phyloP scores from a whole-genome alignment of 179 eudicot genomes.

The Silene noctiflora region DNA sequence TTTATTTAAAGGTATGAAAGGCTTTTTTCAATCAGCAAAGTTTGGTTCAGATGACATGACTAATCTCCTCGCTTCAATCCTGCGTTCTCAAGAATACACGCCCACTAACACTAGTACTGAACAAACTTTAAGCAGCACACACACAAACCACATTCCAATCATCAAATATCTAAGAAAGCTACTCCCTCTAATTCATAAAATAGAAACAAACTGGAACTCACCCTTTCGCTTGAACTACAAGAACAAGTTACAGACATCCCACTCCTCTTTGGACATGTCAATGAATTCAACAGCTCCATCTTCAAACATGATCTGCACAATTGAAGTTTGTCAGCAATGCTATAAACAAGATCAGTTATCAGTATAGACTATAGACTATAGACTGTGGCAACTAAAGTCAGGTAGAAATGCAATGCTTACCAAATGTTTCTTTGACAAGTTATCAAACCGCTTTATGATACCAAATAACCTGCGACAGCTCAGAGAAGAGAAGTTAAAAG shows the following conservation, averaged over 20 bases:
- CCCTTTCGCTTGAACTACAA: slow-evolving; percentile 29
- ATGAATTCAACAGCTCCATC: slow-evolving; percentile 57
- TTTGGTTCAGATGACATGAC: background rate
- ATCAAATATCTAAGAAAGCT: background rate
- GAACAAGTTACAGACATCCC: slow-evolving; percentile 66
- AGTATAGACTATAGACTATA: background rate
- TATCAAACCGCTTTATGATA: slow-evolving; percentile 64
- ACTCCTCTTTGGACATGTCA: slow-evolving; percentile 83
- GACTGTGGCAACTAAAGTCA: background rate
- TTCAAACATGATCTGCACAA: slow-evolving; percentile 76
- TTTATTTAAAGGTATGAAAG: too few species aligned
- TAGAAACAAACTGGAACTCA: slow-evolving; percentile 22
- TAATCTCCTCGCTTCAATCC: background rate
- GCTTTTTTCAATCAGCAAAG: background rate
- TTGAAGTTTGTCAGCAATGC: slow-evolving; percentile 15
- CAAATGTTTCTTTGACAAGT: slow-evolving; percentile 58
- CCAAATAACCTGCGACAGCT: slow-evolving; percentile 58
- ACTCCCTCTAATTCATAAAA: background rate
- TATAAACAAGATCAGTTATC: slow-evolving; percentile 2
- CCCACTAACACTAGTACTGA: background rate
- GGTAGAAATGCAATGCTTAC: slow-evolving; percentile 38
- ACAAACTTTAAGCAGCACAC: background rate
- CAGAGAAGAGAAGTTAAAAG: slow-evolving; percentile 2
- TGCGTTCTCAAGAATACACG: background rate
- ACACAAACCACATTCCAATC: background rate